phyloP scores from a whole-genome alignment of 176 grass and related monocot genomes.

The Olyra latifolia region DNA sequence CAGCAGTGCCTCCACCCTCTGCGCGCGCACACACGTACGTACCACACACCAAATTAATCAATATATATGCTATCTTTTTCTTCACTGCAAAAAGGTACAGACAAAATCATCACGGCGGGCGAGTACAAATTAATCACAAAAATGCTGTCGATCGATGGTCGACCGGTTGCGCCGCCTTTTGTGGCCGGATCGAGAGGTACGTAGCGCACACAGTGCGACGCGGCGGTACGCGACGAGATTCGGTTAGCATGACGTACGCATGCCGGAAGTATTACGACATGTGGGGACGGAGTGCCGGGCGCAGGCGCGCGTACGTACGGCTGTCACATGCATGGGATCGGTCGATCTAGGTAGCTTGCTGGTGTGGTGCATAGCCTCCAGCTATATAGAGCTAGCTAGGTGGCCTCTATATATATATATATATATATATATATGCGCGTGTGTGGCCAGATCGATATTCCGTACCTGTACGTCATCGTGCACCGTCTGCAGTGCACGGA shows the following conservation, averaged over 20 bases:
- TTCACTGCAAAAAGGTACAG: too few species aligned
- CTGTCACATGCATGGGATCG: not conserved
- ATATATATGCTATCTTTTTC: too few species aligned
- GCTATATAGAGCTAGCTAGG: not conserved
- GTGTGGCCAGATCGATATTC: too few species aligned
- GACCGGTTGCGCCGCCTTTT: too few species aligned
- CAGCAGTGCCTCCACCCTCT: slow-evolving; percentile 49
- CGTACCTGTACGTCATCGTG: not conserved
- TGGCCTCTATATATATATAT: not conserved
- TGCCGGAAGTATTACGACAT: not conserved
- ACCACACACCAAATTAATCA: too few species aligned
- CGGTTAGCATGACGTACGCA: not conserved
- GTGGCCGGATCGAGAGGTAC: too few species aligned
- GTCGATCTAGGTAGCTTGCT: not conserved
- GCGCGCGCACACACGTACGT: not conserved
- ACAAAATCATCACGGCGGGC: too few species aligned
- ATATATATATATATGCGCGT: too few species aligned
- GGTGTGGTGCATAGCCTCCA: not conserved
- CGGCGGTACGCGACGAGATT: not conserved
- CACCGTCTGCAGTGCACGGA: not conserved
- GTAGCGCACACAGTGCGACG: not conserved
- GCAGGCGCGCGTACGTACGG: too few species aligned
- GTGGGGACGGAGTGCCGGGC: too few species aligned
- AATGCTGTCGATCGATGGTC: too few species aligned
- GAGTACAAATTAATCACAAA: too few species aligned